Evolutionary conservation across 2,329 filamentous ascomycete species (phyloP).

Genomic region (Remersonia thermophila): DNA sequence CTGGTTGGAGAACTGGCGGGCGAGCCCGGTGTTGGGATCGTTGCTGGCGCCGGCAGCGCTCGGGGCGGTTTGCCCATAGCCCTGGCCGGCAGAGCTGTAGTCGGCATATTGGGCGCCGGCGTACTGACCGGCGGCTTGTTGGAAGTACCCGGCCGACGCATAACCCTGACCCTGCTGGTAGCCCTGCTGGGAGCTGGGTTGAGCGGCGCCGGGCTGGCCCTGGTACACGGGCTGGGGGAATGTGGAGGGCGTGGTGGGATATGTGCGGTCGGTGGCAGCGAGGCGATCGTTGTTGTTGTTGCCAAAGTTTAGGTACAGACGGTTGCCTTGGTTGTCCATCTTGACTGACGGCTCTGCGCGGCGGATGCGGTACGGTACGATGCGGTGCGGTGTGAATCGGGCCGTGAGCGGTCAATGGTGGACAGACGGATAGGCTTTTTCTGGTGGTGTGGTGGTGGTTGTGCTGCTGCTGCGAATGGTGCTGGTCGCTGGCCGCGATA

Average conservation of each 20-base stretch:
- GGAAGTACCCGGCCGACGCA: conserved; percentile 11
- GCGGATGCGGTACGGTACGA: not conserved
- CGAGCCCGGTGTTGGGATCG: conserved; percentile 80
- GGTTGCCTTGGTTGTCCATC: conserved; percentile 47
- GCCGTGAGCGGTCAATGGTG: not conserved
- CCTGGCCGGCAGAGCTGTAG: conserved; percentile 23
- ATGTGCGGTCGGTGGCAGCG: conserved; percentile 52
- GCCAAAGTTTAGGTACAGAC: conserved; percentile 54
- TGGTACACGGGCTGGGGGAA: conserved; percentile 81
- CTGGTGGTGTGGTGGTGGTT: not conserved
- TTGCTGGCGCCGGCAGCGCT: conserved; percentile 50
- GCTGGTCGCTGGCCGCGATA: no score
- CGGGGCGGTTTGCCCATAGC: conserved; percentile 35
- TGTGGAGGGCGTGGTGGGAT: conserved; percentile 84
- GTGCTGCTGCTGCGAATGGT: no score
- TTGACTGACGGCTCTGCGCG: conserved; percentile 16
- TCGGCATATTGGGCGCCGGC: conserved; percentile 22
- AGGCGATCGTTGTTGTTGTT: conserved; percentile 55
- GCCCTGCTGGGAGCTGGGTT: conserved; percentile 26
- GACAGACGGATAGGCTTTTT: not conserved
- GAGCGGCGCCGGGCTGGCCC: conserved; percentile 25
- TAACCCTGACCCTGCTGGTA: conserved; percentile 11
- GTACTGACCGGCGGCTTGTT: conserved; percentile 12
- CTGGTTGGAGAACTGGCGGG: conserved; percentile 94
- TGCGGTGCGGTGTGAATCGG: not conserved